phyloP scores from a whole-genome alignment of 208 protist species.

The Acanthamoeba royreba region DNA sequence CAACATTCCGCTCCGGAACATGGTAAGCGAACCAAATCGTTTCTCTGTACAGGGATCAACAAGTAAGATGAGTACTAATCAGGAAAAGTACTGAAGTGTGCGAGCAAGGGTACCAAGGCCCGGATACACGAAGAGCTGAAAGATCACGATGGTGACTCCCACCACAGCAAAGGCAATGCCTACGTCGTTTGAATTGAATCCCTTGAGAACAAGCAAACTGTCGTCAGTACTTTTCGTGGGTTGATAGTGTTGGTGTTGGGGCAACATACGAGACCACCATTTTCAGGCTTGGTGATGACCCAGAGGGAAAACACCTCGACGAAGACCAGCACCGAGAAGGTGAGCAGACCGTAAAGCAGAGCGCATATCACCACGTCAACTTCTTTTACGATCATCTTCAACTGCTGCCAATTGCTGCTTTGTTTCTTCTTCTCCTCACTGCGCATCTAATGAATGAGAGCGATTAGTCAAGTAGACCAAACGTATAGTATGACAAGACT shows the following conservation, averaged over 20 bases:
- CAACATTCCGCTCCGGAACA: not conserved
- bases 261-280: not conserved
- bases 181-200: not conserved
- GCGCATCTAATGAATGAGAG: not conserved
- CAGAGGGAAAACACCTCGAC: conserved; percentile 16
- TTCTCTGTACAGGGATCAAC: not conserved
- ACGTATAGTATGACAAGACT: not conserved
- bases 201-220: no score
- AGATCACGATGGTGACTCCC: not conserved
- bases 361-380: not conserved
- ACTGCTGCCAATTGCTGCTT: not conserved
- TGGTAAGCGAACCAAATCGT: not conserved
- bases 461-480: not conserved
- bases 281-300: not conserved
- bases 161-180: not conserved
- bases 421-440: not conserved
- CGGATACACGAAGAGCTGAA: not conserved
- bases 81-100: not conserved
- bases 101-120: not conserved
- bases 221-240: no score
- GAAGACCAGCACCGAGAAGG: conserved; percentile 15
- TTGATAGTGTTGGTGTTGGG: not conserved
- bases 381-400: not conserved
- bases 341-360: not conserved
- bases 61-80: not conserved